Percentiles rank a stretch among this genome's conserved stretches.
These are phyloP conservation scores for Tulasnella sp. DNA, from an alignment of 768 basidiomycete species.

Conservation along the genomic window DNA sequence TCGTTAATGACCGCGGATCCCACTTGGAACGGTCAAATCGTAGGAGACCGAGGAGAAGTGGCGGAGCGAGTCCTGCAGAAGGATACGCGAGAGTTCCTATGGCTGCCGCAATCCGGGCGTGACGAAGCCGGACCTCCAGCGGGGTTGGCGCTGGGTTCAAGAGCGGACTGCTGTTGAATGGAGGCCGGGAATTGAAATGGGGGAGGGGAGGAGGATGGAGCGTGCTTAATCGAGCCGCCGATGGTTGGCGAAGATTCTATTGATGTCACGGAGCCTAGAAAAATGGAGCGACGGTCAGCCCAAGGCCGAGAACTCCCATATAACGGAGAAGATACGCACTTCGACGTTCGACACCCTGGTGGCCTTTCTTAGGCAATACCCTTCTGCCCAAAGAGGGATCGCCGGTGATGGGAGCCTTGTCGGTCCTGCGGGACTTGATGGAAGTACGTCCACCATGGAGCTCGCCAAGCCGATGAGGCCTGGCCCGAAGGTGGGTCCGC, in stretches of 20 bases:
- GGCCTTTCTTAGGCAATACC: background rate
- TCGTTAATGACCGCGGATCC: too few species aligned
- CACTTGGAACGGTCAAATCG: background rate
- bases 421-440: constrained; percentile 56
- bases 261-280: background rate
- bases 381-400: background rate
- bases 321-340: background rate
- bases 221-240: background rate
- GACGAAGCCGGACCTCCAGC: background rate
- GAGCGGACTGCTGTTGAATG: background rate
- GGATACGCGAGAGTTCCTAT: background rate
- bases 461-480: constrained; percentile 81
- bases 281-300: background rate
- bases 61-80: background rate
- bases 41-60: background rate
- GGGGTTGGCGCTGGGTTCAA: background rate
- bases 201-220: background rate
- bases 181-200: background rate
- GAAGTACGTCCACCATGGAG: constrained; percentile 61
- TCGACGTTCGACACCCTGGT: background rate
- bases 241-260: background rate
- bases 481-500: constrained; percentile 74
- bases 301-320: background rate
- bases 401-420: background rate
- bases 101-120: background rate